phyloP scores from a whole-genome alignment of 805 yeast species.

The Groenewaldozyma tartarivorans region DNA sequence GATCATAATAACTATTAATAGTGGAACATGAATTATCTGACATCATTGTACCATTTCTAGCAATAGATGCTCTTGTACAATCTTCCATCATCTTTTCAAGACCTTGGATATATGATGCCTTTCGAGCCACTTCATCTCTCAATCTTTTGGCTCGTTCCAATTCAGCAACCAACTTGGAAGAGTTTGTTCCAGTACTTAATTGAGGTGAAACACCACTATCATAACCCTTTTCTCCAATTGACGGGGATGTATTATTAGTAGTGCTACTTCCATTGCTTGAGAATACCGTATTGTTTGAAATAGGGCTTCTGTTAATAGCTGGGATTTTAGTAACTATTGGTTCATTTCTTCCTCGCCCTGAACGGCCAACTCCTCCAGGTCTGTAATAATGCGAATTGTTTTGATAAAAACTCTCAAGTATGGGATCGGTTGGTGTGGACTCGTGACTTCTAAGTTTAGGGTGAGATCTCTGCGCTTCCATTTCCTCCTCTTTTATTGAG shows the following conservation, averaged over 20 bases:
- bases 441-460: too few species aligned
- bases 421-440: too few species aligned
- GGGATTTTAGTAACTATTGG: neutral
- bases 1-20: neutral
- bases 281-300: neutral
- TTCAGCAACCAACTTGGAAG: too few species aligned
- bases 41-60: slow-evolving; percentile 2
- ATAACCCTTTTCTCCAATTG: slow-evolving; percentile 5
- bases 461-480: too few species aligned
- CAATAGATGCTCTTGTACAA: slow-evolving; percentile 10
- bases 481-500: too few species aligned
- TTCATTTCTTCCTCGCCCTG: neutral
- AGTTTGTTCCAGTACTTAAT: too few species aligned
- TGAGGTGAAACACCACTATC: too few species aligned
- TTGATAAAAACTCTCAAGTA: too few species aligned
- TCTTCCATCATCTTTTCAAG: slow-evolving; percentile 20
- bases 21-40: slow-evolving; percentile 3
- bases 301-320: neutral
- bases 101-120: slow-evolving; percentile 24
- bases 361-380: neutral
- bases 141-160: slow-evolving; percentile 18
- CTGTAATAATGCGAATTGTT: too few species aligned
- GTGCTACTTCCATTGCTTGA: neutral
- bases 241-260: neutral
- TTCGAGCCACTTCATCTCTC: slow-evolving; percentile 21